Percentiles rank a stretch among this genome's conserved stretches.
Conservation (phyloP, 2,329 filamentous ascomycete species). For the Aspergillus versicolor region DNA sequence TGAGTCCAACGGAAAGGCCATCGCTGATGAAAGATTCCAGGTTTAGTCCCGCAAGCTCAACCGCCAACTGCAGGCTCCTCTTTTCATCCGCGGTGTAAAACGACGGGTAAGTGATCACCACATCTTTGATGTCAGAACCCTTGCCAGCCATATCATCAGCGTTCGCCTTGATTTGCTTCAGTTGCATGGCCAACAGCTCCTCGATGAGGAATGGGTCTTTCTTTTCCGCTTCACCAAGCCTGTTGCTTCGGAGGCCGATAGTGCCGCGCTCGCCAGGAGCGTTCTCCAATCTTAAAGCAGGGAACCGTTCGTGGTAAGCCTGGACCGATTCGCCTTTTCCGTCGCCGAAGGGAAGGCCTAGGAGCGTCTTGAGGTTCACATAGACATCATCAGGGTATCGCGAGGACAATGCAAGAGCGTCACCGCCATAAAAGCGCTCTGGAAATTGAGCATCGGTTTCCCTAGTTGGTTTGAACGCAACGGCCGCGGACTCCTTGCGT, state of each 20-base stretch:
- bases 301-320: conserved; percentile 74
- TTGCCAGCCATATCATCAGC: conserved; percentile 80
- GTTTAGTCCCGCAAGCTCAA: conserved; percentile 82
- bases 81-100: conserved; percentile 92
- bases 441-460: conserved; percentile 69
- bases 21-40: conserved; percentile 84
- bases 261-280: conserved; percentile 59
- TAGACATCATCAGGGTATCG: conserved; percentile 93
- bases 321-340: conserved; percentile 54
- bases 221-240: conserved; percentile 64
- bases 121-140: conserved; percentile 70
- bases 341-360: conserved; percentile 65
- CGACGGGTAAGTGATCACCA: conserved; percentile 83
- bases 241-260: conserved; percentile 76
- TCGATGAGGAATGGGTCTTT: conserved; percentile 71
- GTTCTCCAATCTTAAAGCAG: conserved; percentile 68
- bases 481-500: conserved; percentile 86
- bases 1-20: conserved; percentile 85
- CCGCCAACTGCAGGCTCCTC: conserved; percentile 78
- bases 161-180: conserved; percentile 87
- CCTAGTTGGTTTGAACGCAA: conserved; percentile 88
- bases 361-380: conserved; percentile 84
- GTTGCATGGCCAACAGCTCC: conserved; percentile 92
- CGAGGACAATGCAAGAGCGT: conserved; percentile 82
- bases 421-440: conserved; percentile 86